Evolutionary conservation across 2,329 filamentous ascomycete genomes (phyloP).

Genomic region (Alternaria conjuncta): DNA sequence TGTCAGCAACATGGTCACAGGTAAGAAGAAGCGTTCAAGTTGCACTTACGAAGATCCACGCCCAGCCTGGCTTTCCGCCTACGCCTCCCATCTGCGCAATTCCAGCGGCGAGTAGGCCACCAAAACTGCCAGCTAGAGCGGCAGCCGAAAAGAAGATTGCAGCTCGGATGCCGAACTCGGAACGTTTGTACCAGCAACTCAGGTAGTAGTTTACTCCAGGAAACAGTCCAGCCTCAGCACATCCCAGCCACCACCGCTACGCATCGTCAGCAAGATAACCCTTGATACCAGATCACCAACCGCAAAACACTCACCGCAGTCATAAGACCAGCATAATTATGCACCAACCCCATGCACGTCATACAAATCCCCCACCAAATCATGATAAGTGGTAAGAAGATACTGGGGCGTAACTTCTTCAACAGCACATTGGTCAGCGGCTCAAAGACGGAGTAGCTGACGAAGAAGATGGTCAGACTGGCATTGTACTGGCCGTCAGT

Average conservation of each 20-base stretch:
- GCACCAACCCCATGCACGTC: conserved; percentile 71
- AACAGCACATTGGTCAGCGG: conserved; percentile 79
- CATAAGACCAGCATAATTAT: conserved; percentile 69
- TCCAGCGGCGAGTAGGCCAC: conserved; percentile 73
- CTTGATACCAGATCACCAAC: background rate
- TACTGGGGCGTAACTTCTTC: conserved; percentile 74
- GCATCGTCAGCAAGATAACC: background rate
- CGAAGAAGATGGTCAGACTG: conserved; percentile 82
- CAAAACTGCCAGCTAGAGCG: conserved; percentile 78
- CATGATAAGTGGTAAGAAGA: conserved; percentile 87
- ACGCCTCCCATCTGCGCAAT: conserved; percentile 74
- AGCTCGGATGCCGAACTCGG: conserved; percentile 79
- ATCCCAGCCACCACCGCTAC: conserved; percentile 67
- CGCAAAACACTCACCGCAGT: conserved; percentile 54
- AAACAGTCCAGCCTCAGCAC: conserved; percentile 74
- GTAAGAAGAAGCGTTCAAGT: too few species aligned
- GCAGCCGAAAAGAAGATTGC: conserved; percentile 86
- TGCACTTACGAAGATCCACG: conserved; percentile 53
- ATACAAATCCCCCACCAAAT: conserved; percentile 67
- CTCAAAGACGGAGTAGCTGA: conserved; percentile 83
- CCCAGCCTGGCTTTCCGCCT: conserved; percentile 53
- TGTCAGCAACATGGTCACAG: conserved; percentile 2
- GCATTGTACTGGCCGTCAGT: conserved; percentile 72
- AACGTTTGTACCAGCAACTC: conserved; percentile 82
- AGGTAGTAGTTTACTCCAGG: conserved; percentile 76